Conservation (phyloP, 2,329 filamentous ascomycete genomes). For the Coniochaeta sp. region DNA sequence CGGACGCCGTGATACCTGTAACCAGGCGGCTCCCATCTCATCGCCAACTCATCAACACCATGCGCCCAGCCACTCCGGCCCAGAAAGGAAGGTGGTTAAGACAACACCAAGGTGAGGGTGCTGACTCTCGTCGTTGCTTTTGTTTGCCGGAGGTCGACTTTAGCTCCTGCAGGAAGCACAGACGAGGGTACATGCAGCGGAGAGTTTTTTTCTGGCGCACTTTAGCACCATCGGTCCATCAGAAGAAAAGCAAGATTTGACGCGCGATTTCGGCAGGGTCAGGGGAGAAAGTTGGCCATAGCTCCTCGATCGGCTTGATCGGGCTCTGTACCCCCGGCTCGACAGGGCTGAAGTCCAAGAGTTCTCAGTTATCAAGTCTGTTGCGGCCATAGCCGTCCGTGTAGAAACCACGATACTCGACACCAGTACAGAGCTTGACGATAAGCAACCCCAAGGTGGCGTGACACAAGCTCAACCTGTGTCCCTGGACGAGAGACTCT, state of each 20-base stretch:
- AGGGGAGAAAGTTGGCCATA: neutral
- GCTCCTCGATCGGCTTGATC: neutral
- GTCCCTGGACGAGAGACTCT: neutral
- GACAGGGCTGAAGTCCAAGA: no score
- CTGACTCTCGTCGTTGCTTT: neutral
- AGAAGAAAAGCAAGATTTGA: neutral
- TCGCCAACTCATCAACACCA: no score
- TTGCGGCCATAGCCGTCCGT: no score
- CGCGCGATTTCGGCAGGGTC: neutral
- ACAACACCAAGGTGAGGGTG: neutral
- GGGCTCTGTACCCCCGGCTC: no score
- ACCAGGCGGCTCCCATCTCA: no score
- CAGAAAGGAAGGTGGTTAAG: conserved; percentile 1
- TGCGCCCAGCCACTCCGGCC: neutral
- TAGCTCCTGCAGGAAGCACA: conserved; percentile 1
- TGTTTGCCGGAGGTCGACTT: conserved; percentile 1
- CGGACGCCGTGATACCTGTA: no score
- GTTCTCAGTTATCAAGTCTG: no score
- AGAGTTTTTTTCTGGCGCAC: neutral
- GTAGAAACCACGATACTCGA: no score
- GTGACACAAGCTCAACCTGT: no score
- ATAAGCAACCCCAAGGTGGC: no score
- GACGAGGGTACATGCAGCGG: conserved; percentile 1
- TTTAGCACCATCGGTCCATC: neutral
- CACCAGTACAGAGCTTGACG: no score